Base-by-base conservation (phyloP, 139 green algal species). In the Chlamydomonas asymmetrica region DNA sequence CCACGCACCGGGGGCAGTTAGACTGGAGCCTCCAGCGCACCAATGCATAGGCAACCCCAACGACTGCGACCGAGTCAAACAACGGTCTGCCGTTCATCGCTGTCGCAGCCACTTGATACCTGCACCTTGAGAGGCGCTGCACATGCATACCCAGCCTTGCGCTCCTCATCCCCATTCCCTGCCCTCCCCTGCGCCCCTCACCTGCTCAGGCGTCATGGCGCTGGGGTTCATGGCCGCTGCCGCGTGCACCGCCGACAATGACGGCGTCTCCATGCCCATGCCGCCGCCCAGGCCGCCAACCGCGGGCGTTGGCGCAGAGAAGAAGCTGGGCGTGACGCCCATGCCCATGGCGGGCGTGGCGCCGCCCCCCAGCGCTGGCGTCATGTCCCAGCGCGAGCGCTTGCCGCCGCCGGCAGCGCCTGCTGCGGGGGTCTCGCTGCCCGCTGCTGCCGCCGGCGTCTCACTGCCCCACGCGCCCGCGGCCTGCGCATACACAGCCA, bases 321-420 rank as follows among this genome's bases (percentile, higher is more conserved):
- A 82, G 74, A 85, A 85, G 5, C 72, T 74, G 8, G 91, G 88
- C 25, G 88, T 92, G 7, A 88, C 78, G 38, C 75, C 81, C 27
- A 73, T 79, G n/a, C 52, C 72, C 6, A 66, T 37, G 18, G 66
- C 48, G 23, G 86, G 83, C 25, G 85, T 87, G 29, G 80, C 80
- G 66, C 75, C 74, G 1, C 29, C 43, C 35, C 38, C 72, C 0
- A 72, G 78, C n/a, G 88, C 89, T 4, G 93, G 93, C 0, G 92
- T 97, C 73, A 94, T 88, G 71, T 97, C 93, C 93, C 93, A 97
- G 32, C 93, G 86, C 0, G 87, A 94, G 27, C 90, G 87, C 70
- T 85, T 84, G 8, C 65, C 70, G 9, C n/a, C 31, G 10, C 66
- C 78, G 5, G 78, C 80, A 2, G 81, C 86, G 0, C 78, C 88